phyloP scores from a whole-genome alignment of 495 filamentous ascomycete genomes.

The Diplogelasinospora grovesii region DNA sequence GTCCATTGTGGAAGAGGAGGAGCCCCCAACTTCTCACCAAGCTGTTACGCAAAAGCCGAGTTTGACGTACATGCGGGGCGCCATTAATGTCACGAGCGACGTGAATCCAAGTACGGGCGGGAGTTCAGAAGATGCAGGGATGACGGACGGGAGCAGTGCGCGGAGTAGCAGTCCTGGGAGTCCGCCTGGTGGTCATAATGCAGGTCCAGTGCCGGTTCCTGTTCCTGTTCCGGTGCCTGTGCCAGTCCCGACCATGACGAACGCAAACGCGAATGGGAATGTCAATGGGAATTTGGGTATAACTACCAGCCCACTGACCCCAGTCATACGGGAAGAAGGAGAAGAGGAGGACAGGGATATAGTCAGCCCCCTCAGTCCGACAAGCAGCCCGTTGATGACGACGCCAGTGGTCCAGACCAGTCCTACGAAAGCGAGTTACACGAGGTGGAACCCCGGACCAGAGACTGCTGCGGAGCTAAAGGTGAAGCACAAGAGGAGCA shows the following conservation, averaged over 20 bases:
- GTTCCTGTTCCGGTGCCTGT: neutral
- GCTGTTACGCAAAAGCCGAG: constrained; percentile 9
- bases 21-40: constrained; percentile 2
- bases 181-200: constrained; percentile 16
- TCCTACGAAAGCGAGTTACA: neutral
- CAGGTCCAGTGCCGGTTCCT: neutral
- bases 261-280: too few relatives aligned
- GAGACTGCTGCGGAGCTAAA: neutral
- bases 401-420: neutral
- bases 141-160: constrained; percentile 28
- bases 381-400: constrained; percentile 6
- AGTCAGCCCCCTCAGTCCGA: constrained; percentile 18
- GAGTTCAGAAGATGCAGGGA: constrained; percentile 26
- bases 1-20: constrained; percentile 19
- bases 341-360: constrained; percentile 16
- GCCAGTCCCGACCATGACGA: neutral
- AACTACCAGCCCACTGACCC: neutral
- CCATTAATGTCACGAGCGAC: too few relatives aligned
- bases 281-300: too few relatives aligned
- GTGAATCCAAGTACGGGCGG: too few relatives aligned
- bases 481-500: neutral
- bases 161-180: constrained; percentile 21
- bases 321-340: constrained; percentile 1
- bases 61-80: constrained; percentile 3
- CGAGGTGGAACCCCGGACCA: neutral